Evolutionary conservation across 805 yeast species (phyloP).

Genomic region (Saccharomycopsis microspora): DNA sequence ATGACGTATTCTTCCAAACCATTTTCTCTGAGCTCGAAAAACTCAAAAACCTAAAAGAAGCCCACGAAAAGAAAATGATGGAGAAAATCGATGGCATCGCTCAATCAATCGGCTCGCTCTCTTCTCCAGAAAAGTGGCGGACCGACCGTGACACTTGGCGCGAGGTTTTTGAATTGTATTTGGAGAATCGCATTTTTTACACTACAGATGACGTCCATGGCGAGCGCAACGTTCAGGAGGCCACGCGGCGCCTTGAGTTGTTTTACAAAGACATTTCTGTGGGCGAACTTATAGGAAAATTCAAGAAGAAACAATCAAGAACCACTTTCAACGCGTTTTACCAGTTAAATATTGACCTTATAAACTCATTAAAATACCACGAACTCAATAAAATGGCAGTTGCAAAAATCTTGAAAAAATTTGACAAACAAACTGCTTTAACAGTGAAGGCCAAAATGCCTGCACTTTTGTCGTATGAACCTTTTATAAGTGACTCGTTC

Average conservation of each 20-base stretch:
- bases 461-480: constrained; percentile 32
- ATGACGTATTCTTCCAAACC: constrained; percentile 48
- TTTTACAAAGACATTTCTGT: constrained; percentile 31
- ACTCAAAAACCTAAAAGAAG: constrained; percentile 25
- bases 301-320: constrained; percentile 35
- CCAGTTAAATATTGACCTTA: constrained; percentile 38
- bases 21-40: constrained; percentile 41
- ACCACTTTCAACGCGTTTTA: constrained; percentile 39
- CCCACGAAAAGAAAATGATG: constrained; percentile 33
- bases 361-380: constrained; percentile 50
- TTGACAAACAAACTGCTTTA: constrained; percentile 60
- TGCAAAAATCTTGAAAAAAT: constrained; percentile 59
- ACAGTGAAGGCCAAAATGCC: constrained; percentile 31
- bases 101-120: constrained; percentile 26
- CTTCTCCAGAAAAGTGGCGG: constrained; percentile 31
- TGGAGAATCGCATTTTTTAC: constrained; percentile 58
- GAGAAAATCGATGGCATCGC: constrained; percentile 33
- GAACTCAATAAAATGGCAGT: constrained; percentile 53
- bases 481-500: constrained; percentile 36
- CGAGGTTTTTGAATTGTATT: constrained; percentile 49
- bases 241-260: constrained; percentile 31
- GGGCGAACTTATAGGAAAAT: constrained; percentile 27
- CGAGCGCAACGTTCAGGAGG: constrained; percentile 34
- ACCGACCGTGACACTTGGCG: constrained; percentile 62
- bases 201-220: constrained; percentile 35